phyloP scores from a whole-genome alignment of 2,329 filamentous ascomycete species.

The Ophiobolus disseminans region DNA sequence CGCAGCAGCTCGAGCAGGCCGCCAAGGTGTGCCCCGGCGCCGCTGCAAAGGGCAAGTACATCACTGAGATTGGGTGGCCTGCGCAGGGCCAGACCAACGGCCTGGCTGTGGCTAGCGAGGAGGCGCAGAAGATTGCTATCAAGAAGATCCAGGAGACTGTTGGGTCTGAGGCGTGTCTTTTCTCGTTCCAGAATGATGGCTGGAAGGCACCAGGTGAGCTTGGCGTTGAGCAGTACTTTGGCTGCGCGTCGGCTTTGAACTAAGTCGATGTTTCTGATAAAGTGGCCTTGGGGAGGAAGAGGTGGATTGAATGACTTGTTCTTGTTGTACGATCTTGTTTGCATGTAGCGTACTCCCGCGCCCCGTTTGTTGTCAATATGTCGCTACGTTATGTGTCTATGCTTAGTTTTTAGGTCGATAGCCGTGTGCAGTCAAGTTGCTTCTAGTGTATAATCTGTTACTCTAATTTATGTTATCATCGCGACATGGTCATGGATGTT shows the following conservation, averaged over 20 bases:
- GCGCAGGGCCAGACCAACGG: slow-evolving; percentile 73
- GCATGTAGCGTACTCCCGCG: slow-evolving; percentile 8
- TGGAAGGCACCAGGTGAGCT: slow-evolving; percentile 80
- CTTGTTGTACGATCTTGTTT: slow-evolving; percentile 8
- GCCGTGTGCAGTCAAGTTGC: slow-evolving; percentile 1
- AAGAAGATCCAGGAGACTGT: slow-evolving; percentile 69
- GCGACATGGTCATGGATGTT: not conserved
- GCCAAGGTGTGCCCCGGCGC: slow-evolving; percentile 69
- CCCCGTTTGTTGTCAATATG: slow-evolving; percentile 8
- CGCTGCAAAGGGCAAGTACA: slow-evolving; percentile 69
- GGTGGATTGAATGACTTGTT: not conserved
- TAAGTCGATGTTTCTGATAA: not conserved
- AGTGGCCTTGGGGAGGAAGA: not conserved
- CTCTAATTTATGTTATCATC: slow-evolving; percentile 4
- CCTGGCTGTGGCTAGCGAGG: slow-evolving; percentile 68
- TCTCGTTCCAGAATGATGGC: slow-evolving; percentile 78
- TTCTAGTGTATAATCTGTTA: slow-evolving; percentile 9
- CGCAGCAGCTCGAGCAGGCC: slow-evolving; percentile 74
- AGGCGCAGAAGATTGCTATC: slow-evolving; percentile 76
- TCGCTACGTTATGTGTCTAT: slow-evolving; percentile 20
- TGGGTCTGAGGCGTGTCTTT: slow-evolving; percentile 77
- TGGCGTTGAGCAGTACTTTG: slow-evolving; percentile 82
- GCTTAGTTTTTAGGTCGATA: slow-evolving; percentile 4
- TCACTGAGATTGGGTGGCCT: slow-evolving; percentile 94
- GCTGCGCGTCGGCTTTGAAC: slow-evolving; percentile 62